A percentile compares a stretch with the other conserved stretches of the same genome.
Evolutionary conservation across 768 basidiomycete genomes (phyloP).

Genomic region (Lepiota brunneoincarnata): DNA sequence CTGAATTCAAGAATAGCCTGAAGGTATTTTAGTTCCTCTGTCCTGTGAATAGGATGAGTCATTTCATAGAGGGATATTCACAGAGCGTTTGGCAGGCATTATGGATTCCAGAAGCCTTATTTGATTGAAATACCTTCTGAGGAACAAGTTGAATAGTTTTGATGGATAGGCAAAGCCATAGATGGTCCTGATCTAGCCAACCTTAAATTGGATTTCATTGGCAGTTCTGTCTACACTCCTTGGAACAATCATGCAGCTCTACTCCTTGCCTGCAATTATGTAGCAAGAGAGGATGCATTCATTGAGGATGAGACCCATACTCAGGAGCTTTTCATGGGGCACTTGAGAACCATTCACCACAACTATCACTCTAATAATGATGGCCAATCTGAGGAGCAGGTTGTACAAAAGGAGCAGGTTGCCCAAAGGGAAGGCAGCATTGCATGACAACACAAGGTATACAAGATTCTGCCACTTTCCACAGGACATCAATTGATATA

Average conservation of each 20-base stretch:
- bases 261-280: neutral
- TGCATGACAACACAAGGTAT: neutral
- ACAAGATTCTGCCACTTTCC: too few relatives aligned
- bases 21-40: too few relatives aligned
- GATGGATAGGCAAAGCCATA: neutral
- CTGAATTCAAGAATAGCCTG: too few relatives aligned
- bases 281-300: neutral
- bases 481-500: neutral
- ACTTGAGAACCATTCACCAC: neutral
- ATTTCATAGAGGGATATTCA: too few relatives aligned
- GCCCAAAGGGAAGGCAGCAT: neutral
- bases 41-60: too few relatives aligned
- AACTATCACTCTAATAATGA: neutral
- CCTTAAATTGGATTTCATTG: neutral
- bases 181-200: neutral
- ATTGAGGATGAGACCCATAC: neutral
- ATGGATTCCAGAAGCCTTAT: neutral
- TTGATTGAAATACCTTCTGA: neutral
- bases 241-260: neutral
- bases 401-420: neutral
- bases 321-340: neutral
- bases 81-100: neutral
- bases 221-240: neutral
- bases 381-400: neutral
- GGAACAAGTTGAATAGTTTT: neutral